Base-by-base conservation (phyloP, 2,329 filamentous ascomycete genomes). In the Ophiocordyceps unilateralis region DNA sequence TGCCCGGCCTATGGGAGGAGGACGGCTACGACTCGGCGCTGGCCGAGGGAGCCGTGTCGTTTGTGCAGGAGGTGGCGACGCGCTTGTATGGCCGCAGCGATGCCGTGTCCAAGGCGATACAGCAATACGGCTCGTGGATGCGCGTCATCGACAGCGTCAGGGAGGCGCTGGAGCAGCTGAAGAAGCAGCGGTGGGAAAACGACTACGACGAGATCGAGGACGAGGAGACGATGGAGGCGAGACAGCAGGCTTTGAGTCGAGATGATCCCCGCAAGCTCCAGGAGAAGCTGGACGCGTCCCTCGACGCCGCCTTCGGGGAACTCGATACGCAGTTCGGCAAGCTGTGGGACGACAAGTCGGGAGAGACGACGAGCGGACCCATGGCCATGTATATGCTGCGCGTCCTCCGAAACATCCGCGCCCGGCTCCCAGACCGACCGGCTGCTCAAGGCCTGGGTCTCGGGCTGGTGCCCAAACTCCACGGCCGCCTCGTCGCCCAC, bases 161-260 rank as follows among this genome's bases (percentile, higher is more conserved):
- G 38, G 64, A 67, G 17, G 67, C 80, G 4, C 71, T 87, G 8
- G 74, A 77, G 36, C 68, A 74, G 45, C 70, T 91, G 51, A 74
- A 68, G 46, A 72, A 73, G 40, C 76, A 80, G 49, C 73, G 76
- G 44, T 88, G 83, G 82, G 81, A 88, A 48, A 80, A 84, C 44
- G 81, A 84, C 46, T 69, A 78, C 23, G 76, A 81, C 41, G 76
- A 82, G 41, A 75, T 85, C 36, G 81, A 86, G 46, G 81, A 86
- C 46, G 82, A 88, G 47, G 70, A 82, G 43, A 75, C 72, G 1
- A 72, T 82, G 19, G 78, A 84, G 47, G 68, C 69, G 17, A 70
- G 79, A 28, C 79, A 85, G 50, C 69, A 71, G 32, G 58, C 78
- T 0, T 67, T 93, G 12, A 85, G 79, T 57, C 75, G 75, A 42